Percentiles rank a stretch among this genome's conserved stretches.
These are phyloP conservation scores for Sarocladium brachiariae DNA, from an alignment of 2,329 filamentous ascomycete genomes.

Conservation along the genomic window DNA sequence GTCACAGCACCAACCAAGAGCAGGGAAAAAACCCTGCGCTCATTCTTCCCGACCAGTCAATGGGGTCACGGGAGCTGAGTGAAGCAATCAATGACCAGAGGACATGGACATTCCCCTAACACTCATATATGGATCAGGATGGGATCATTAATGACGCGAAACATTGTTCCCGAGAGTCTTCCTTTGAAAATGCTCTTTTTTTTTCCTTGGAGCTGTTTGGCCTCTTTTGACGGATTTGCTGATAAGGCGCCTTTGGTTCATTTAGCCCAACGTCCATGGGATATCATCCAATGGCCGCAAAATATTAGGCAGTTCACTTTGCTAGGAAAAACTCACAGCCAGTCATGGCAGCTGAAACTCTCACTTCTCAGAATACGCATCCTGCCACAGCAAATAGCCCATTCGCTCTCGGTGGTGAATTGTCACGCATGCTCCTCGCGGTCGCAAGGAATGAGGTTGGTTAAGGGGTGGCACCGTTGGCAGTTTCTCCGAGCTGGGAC, in stretches of 20 bases:
- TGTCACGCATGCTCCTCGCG: not conserved
- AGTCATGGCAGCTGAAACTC: not conserved
- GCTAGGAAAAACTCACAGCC: not conserved
- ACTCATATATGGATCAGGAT: not conserved
- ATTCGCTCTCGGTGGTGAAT: not conserved
- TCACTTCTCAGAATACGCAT: not conserved
- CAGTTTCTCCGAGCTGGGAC: not conserved
- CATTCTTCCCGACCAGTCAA: not conserved
- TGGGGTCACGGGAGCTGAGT: not conserved
- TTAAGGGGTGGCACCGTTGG: conserved; percentile 4
- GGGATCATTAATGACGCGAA: not conserved
- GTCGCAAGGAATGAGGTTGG: conserved; percentile 7
- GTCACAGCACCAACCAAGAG: not conserved
- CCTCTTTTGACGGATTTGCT: not conserved
- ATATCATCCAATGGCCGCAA: not conserved
- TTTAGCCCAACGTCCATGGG: not conserved
- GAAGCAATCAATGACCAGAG: too few relatives aligned
- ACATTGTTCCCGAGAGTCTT: too few relatives aligned
- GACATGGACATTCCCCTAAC: too few relatives aligned
- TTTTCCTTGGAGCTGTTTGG: not conserved
- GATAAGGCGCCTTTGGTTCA: not conserved
- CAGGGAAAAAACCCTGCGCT: conserved; percentile 1
- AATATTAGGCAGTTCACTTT: not conserved
- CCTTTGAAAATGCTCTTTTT: too few relatives aligned
- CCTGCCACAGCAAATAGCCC: too few relatives aligned